Evolutionary conservation across 2,329 filamentous ascomycete genomes (phyloP), one percentile per base, ranked within the genome.

Genomic region (Cylindrodendrum hubeiense): DNA sequence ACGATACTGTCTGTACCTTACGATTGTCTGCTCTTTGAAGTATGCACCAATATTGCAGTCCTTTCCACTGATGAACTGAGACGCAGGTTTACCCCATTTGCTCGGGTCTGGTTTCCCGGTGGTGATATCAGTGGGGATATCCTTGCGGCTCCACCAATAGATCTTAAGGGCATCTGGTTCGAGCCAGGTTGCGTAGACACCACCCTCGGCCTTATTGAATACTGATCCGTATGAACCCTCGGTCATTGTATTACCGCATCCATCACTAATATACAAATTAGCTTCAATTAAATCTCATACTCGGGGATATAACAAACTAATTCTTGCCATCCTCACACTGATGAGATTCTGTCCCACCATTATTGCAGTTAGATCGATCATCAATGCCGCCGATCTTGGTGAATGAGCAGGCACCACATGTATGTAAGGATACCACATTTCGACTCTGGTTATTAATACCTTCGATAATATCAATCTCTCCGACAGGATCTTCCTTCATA

Each of bases 391-490:
- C 84, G 12, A 85, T 79, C 6, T 82, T 75, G 5, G 79, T 79
- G 55, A 84, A 83, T 2, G 79, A 75, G 58, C 85, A 81, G 7
- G 81, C 78, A 43, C 84, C 85, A 3, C 78, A 79, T 1, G 91
- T 92, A 80, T 92, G 89, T 30, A 94, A 81, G 19, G 90, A 89
- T 77, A 93, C 83, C 21, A 83, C 79, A 75, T 91, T 87, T 55
- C 81, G 80, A 4, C 78, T 74, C 64, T 87, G 83, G 33, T 81
- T 78, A 79, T 92, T 91, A 69, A 93, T 89, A 26, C 90, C 90
- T 79, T 93, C 91, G 67, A 93, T 88, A 69, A 93, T 90, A 75
- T 93, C 91, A 71, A 93, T 90, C 79, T 93, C 91, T 55, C 91
- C 91, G 1, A 70, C 65, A 0, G 68, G 69, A 21, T 70, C 55